These are phyloP conservation scores for Cutaneotrichosporon spelunceum DNA, from an alignment of 1,284 basidiomycete species.

Conservation along the genomic window DNA sequence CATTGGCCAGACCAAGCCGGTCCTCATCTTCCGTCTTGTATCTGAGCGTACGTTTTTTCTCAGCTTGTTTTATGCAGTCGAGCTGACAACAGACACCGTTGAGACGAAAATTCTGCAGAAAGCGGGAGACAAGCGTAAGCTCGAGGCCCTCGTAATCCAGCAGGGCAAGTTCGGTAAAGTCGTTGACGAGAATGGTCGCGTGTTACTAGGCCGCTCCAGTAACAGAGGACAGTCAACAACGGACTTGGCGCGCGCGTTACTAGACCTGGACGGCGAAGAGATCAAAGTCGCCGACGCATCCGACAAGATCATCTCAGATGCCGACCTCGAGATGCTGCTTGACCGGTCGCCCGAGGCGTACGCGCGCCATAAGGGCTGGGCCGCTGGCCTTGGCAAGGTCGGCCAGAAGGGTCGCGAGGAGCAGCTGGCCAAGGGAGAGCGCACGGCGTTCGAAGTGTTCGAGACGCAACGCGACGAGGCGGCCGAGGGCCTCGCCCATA, in stretches of 20 bases:
- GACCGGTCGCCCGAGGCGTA: constrained; percentile 80
- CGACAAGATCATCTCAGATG: constrained; percentile 73
- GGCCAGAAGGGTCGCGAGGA: constrained; percentile 38
- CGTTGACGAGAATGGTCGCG: constrained; percentile 56
- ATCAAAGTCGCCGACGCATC: constrained; percentile 79
- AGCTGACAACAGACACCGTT: constrained; percentile 61
- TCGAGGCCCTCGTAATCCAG: constrained; percentile 91
- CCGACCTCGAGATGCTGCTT: constrained; percentile 72
- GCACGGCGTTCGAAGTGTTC: constrained; percentile 74
- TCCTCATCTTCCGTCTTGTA: constrained; percentile 82
- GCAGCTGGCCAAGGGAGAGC: constrained; percentile 49
- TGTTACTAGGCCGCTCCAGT: constrained; percentile 50
- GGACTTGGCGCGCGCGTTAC: constrained; percentile 74
- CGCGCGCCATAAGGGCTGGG: constrained; percentile 74
- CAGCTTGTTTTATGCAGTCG: too few relatives aligned
- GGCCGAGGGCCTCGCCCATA: constrained; percentile 67
- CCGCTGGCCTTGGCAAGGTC: constrained; percentile 41
- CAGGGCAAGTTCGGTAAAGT: constrained; percentile 75
- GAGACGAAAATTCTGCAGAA: constrained; percentile 88
- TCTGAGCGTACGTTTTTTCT: constrained; percentile 56
- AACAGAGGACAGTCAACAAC: constrained; percentile 60
- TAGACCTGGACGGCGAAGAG: constrained; percentile 80
- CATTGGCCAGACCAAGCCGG: constrained; percentile 86
- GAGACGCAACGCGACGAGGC: constrained; percentile 67
- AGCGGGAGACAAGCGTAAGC: constrained; percentile 78